phyloP scores from a whole-genome alignment of 305 asterid species.

The Nicotiana rustica region DNA sequence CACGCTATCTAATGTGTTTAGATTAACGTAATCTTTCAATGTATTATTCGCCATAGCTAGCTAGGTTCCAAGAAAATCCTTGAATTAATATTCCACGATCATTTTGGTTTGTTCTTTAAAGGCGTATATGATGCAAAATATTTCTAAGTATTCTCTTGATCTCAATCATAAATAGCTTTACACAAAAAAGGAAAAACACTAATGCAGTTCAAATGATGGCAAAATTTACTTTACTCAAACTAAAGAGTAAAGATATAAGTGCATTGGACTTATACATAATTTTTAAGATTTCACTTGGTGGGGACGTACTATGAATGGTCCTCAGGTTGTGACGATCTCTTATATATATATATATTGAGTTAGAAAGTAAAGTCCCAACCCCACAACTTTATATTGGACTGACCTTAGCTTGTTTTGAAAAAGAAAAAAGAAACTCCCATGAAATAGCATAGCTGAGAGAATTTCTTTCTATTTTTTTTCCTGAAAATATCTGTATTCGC shows the following conservation, averaged over 20 bases:
- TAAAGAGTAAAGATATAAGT: no score
- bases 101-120: no score
- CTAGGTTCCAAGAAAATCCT: no score
- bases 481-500: neutral
- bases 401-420: no score
- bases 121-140: no score
- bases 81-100: no score
- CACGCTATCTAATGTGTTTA: no score
- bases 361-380: neutral
- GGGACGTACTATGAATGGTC: slow-evolving; percentile 24
- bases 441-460: neutral
- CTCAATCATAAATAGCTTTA: neutral
- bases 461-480: neutral
- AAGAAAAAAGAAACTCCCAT: neutral
- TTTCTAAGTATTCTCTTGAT: no score
- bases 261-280: neutral
- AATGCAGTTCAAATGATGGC: slow-evolving; percentile 4
- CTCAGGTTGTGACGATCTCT: slow-evolving; percentile 17
- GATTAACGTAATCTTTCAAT: no score
- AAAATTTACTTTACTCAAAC: neutral
- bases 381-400: no score
- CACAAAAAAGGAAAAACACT: neutral
- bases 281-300: slow-evolving; percentile 8
- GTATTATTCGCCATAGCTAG: no score
- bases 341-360: neutral